phyloP scores from a whole-genome alignment of 768 basidiomycete species.

The Sistotremastrum suecicum region DNA sequence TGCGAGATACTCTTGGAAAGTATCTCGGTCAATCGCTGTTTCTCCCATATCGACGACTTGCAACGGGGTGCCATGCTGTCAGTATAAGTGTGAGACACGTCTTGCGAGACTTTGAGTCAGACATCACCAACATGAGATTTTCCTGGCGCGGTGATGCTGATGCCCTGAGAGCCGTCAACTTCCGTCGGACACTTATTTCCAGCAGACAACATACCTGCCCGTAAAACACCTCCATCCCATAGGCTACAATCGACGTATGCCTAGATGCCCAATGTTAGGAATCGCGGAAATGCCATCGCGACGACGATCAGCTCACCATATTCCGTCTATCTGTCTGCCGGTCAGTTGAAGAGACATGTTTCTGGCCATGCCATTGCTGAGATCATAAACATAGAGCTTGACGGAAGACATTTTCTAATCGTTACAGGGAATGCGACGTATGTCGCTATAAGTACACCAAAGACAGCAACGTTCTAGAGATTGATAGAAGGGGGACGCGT shows the following conservation, averaged over 20 bases:
- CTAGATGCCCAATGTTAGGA: slow-evolving; percentile 23
- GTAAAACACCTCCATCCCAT: slow-evolving; percentile 77
- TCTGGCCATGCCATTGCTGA: slow-evolving; percentile 75
- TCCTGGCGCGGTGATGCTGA: slow-evolving; percentile 56
- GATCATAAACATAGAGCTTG: slow-evolving; percentile 81
- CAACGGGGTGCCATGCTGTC: slow-evolving; percentile 61
- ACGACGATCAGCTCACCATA: slow-evolving; percentile 46
- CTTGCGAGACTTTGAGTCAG: no score
- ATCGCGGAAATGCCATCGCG: not conserved
- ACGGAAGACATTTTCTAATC: slow-evolving; percentile 25
- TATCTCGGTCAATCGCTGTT: slow-evolving; percentile 70
- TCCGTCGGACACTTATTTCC: no score
- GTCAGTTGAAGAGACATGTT: slow-evolving; percentile 68
- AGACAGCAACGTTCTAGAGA: no score
- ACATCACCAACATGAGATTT: slow-evolving; percentile 55
- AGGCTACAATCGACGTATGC: slow-evolving; percentile 90
- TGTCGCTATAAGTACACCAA: no score
- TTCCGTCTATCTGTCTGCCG: slow-evolving; percentile 83
- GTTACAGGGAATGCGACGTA: not conserved
- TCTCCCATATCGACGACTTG: slow-evolving; percentile 63
- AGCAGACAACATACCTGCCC: slow-evolving; percentile 30
- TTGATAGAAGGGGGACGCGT: no score
- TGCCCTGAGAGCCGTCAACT: slow-evolving; percentile 28
- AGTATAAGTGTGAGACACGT: no score
- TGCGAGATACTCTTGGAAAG: slow-evolving; percentile 70